Evolutionary conservation across 2,329 filamentous ascomycete species (phyloP).

Genomic region (Nigrospora osmanthi): DNA sequence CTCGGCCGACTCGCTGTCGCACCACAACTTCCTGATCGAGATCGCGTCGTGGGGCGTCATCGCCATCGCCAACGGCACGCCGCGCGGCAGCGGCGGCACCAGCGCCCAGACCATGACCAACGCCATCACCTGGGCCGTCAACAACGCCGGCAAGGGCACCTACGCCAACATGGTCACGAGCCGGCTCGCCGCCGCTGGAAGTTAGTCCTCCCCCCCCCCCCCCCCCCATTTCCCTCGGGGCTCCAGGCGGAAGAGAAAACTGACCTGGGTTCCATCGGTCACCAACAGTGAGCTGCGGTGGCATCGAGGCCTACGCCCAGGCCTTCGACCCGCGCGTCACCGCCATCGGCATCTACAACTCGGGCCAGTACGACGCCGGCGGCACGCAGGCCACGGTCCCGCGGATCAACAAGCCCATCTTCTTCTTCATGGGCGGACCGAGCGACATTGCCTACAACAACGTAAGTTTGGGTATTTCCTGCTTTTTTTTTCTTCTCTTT

Average conservation of each 20-base stretch:
- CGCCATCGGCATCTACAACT: not conserved
- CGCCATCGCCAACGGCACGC: not conserved
- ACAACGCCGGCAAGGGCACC: not conserved
- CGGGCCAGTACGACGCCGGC: not conserved
- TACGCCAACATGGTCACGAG: not conserved
- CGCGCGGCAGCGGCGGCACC: not conserved
- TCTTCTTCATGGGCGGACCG: conserved; percentile 1
- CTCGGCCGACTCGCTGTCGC: not conserved
- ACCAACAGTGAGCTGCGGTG: not conserved
- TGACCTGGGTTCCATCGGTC: too few species aligned
- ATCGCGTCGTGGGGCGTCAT: not conserved
- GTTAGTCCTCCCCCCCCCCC: too few species aligned
- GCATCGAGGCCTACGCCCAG: conserved; percentile 1
- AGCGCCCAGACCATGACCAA: not conserved
- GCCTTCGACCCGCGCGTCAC: not conserved
- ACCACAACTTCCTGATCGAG: not conserved
- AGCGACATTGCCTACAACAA: conserved; percentile 1
- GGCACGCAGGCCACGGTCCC: not conserved
- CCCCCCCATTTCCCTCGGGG: too few species aligned
- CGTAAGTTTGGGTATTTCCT: too few species aligned
- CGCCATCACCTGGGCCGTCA: conserved; percentile 1
- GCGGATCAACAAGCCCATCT: not conserved
- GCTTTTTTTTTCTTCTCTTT: too few species aligned
- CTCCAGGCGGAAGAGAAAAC: too few species aligned
- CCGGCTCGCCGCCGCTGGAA: not conserved